These are phyloP conservation scores for Coriolopsis trogii DNA, from an alignment of 1,284 basidiomycete species.

Conservation along the genomic window DNA sequence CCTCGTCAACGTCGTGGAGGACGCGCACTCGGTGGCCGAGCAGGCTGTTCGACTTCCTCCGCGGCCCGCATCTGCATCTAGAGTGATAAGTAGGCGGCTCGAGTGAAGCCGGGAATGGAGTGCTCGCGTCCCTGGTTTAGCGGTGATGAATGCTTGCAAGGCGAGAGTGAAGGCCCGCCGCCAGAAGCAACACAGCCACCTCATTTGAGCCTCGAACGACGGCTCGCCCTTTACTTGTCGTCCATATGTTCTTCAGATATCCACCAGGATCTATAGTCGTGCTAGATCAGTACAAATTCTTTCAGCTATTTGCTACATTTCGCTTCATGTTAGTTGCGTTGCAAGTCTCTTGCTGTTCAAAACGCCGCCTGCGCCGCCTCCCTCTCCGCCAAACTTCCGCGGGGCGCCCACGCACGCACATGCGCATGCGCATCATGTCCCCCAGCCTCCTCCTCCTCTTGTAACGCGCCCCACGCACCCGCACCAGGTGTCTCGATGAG, in stretches of 20 bases:
- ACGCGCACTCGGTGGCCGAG: too few relatives aligned
- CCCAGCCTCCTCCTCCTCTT: slow-evolving; percentile 34
- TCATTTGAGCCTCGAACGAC: neutral
- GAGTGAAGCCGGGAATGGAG: slow-evolving; percentile 1
- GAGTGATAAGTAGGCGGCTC: too few relatives aligned
- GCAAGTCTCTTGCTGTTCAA: slow-evolving; percentile 22
- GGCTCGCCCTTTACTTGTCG: too few relatives aligned
- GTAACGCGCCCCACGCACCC: slow-evolving; percentile 80
- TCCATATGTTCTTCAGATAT: too few relatives aligned
- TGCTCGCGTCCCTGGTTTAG: slow-evolving; percentile 3
- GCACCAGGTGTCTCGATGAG: slow-evolving; percentile 91
- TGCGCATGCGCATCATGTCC: slow-evolving; percentile 36
- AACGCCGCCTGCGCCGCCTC: slow-evolving; percentile 72
- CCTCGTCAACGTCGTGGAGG: neutral
- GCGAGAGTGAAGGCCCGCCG: slow-evolving; percentile 15
- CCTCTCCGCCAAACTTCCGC: slow-evolving; percentile 75
- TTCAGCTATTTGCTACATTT: slow-evolving; percentile 5
- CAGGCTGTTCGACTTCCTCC: too few relatives aligned
- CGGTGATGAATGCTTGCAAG: slow-evolving; percentile 5
- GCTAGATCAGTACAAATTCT: slow-evolving; percentile 3
- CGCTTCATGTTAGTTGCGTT: neutral
- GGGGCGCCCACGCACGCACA: slow-evolving; percentile 64
- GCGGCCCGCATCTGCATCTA: too few relatives aligned
- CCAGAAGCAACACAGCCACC: slow-evolving; percentile 12
- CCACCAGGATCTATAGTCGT: too few relatives aligned